These are phyloP conservation scores for Suillus subalutaceus DNA, from an alignment of 768 basidiomycete genomes.

Conservation along the genomic window DNA sequence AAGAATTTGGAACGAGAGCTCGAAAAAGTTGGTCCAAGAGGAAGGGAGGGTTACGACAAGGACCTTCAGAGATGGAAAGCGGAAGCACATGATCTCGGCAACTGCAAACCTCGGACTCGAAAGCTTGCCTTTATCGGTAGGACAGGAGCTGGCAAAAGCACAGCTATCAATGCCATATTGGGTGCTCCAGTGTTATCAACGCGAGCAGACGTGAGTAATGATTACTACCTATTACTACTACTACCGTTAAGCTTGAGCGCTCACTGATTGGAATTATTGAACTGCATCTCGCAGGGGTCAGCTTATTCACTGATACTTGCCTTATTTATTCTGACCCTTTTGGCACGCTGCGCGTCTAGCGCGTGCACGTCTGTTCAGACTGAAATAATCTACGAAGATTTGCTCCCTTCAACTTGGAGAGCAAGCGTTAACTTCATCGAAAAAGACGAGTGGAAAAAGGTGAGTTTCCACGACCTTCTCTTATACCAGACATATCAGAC, in stretches of 20 bases:
- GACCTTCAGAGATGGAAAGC: neutral
- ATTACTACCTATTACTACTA: neutral
- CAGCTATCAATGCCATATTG: neutral
- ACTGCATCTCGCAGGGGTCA: neutral
- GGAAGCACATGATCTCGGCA: neutral
- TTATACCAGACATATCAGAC: neutral
- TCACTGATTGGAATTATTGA: neutral
- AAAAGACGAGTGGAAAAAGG: neutral
- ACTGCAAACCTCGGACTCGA: neutral
- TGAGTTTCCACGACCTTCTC: neutral
- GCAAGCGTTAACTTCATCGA: neutral
- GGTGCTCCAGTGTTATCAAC: neutral
- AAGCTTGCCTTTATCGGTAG: neutral
- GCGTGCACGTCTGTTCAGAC: neutral
- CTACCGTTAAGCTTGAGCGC: neutral
- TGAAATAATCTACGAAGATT: neutral
- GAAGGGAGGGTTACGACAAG: neutral
- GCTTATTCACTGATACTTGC: neutral
- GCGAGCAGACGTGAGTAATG: neutral
- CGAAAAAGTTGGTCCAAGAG: neutral
- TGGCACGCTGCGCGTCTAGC: neutral
- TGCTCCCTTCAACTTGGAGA: neutral
- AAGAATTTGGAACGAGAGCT: neutral
- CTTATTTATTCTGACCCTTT: neutral
- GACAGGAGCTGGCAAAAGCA: conserved; percentile 2